Evolutionary conservation across 352 stramenopile genomes (phyloP), one percentile per base, ranked within the genome.

Genomic region (Phytophthora pisi): DNA sequence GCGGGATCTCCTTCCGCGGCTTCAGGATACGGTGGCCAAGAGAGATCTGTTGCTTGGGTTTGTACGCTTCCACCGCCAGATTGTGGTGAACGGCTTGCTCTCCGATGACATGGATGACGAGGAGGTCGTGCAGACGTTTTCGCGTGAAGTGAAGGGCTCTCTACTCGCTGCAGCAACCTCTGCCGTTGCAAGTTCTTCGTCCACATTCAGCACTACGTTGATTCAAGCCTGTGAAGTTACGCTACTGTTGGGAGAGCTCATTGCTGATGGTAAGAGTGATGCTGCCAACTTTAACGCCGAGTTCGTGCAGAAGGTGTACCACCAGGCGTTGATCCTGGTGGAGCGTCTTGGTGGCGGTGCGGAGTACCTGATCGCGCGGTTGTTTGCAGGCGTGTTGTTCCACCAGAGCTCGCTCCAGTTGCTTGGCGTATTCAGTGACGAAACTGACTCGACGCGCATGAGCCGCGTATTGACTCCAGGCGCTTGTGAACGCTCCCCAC

Each of bases 311-410:
- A 55, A 53, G 4, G 55, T 92, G 5, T 90, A 87, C 42, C 53
- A 57, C 10, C 61, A 74, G 8, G 80, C 61, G 1, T 63, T 92
- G 40, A 50, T 68, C 13, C 53, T 87, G 3, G 73, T 90, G 20
- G 66, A 81, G 34, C 53, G 63, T 15, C 60, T 90, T 43, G 64
- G 71, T 46, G 42, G 61, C 9, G 84, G 84, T 7, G 73, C 75
- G n/a, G 82, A 91, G 66, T 81, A 74, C 59, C 84, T 72, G 66
- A 57, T 88, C 6, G 57, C 74, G 18, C 58, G 73, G 10, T 66
- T 92, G 46, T 85, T 92, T 34, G 56, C 65, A 4, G 47, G 64
- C 13, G 53, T 91, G 15, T 51, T 92, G 24, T 92, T 92, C 46
- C 57, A 84, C 10, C 75, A 74, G 0, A 53, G 63, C 3, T 50